These are phyloP conservation scores for Chrysoporthe austroafricana DNA, from an alignment of 2,329 filamentous ascomycete species.

Conservation along the genomic window DNA sequence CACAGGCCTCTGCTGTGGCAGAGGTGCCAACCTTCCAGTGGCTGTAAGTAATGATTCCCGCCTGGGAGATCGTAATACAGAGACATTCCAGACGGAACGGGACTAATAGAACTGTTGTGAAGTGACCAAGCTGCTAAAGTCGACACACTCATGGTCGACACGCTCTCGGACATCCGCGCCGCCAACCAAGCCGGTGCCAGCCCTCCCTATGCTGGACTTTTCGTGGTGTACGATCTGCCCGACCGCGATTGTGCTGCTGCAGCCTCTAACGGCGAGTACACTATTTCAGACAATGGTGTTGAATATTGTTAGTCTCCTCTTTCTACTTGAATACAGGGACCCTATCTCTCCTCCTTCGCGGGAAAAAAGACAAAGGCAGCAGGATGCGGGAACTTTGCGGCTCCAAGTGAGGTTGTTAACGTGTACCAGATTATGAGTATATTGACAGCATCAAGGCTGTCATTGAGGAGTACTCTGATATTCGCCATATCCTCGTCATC, in stretches of 20 bases:
- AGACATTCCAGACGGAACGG: background rate
- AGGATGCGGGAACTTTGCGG: too few relatives aligned
- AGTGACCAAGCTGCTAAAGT: slow-evolving; percentile 56
- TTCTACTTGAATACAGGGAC: slow-evolving; percentile 46
- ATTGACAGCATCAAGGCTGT: slow-evolving; percentile 53
- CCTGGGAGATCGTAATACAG: background rate
- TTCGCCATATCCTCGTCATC: slow-evolving; percentile 50
- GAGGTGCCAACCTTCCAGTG: slow-evolving; percentile 58
- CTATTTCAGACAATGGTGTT: slow-evolving; percentile 52
- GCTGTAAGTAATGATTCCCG: slow-evolving; percentile 43
- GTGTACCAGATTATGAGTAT: slow-evolving; percentile 50
- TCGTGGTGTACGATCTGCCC: slow-evolving; percentile 62
- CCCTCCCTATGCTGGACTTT: slow-evolving; percentile 48
- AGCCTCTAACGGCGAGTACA: slow-evolving; percentile 61
- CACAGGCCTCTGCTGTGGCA: slow-evolving; percentile 55
- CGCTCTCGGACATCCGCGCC: slow-evolving; percentile 43
- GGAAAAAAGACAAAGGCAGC: too few relatives aligned
- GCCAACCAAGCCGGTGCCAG: slow-evolving; percentile 36
- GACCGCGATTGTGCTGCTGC: slow-evolving; percentile 62
- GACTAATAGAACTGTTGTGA: background rate
- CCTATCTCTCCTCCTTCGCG: background rate
- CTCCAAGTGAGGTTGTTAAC: slow-evolving; percentile 49
- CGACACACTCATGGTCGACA: slow-evolving; percentile 47
- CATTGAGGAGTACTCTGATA: slow-evolving; percentile 48
- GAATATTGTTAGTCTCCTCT: slow-evolving; percentile 43